phyloP scores from a whole-genome alignment of 495 filamentous ascomycete species.

The Astrothelium macrocarpum region DNA sequence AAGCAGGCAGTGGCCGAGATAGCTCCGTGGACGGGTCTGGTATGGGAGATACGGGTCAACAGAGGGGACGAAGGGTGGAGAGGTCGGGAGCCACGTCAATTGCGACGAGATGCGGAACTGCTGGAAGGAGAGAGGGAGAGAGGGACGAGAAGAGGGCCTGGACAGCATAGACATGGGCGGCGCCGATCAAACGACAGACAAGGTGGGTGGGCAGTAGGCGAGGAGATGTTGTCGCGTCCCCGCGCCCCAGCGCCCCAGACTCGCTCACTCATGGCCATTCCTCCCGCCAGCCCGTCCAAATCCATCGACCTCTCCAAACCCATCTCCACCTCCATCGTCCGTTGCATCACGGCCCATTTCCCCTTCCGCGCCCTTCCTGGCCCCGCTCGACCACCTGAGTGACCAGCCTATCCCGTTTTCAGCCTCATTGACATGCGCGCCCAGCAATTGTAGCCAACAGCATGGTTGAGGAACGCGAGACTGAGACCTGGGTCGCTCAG shows the following conservation, averaged over 20 bases:
- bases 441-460: not conserved
- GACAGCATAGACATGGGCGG: not conserved
- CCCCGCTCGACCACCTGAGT: not conserved
- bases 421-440: not conserved
- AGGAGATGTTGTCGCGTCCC: not conserved
- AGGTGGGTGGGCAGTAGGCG: not conserved
- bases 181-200: constrained; percentile 1
- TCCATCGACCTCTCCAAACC: not conserved
- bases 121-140: not conserved
- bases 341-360: not conserved
- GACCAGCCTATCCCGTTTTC: not conserved
- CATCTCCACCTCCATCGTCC: not conserved
- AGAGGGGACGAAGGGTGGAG: not conserved
- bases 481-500: not conserved
- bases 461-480: not conserved
- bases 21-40: not conserved
- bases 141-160: not conserved
- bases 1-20: not conserved
- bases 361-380: not conserved
- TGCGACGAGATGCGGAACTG: not conserved
- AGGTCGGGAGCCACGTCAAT: not conserved
- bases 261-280: not conserved
- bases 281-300: not conserved
- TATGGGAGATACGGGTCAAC: not conserved
- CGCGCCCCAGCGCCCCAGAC: not conserved